These are phyloP conservation scores for Saccharomyces hybrid DNA, from an alignment of 1,139 yeast genomes.

Conservation along the genomic window DNA sequence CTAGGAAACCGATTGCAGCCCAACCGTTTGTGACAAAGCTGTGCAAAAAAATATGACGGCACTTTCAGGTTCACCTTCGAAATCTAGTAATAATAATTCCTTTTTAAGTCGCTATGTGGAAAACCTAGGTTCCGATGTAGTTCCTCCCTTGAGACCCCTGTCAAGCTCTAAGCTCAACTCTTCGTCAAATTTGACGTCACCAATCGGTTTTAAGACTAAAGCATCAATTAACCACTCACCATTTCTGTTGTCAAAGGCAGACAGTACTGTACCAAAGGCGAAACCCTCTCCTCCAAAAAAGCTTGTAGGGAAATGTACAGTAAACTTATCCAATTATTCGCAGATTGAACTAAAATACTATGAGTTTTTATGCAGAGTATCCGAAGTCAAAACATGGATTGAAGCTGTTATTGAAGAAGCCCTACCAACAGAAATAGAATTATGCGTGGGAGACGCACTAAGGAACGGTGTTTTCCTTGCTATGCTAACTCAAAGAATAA, in stretches of 20 bases:
- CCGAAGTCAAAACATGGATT: conserved; percentile 77
- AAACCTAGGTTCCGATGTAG: conserved; percentile 12
- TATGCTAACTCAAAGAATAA: conserved; percentile 61
- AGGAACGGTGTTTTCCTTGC: conserved; percentile 85
- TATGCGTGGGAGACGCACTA: conserved; percentile 48
- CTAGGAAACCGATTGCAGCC: background rate
- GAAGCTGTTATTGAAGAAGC: conserved; percentile 48
- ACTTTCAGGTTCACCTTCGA: conserved; percentile 12
- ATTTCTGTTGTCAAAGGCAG: background rate
- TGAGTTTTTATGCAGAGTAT: conserved; percentile 82
- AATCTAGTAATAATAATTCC: conserved; percentile 12
- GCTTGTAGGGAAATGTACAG: conserved; percentile 1
- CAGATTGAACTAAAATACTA: conserved; percentile 40
- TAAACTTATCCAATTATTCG: background rate
- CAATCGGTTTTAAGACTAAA: background rate
- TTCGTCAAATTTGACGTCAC: background rate
- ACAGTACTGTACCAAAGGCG: background rate
- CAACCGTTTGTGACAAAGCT: background rate
- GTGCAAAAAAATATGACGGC: conserved; percentile 9
- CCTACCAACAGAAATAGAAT: conserved; percentile 47
- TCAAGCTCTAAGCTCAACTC: conserved; percentile 23
- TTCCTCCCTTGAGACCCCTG: conserved; percentile 12
- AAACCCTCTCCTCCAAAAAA: conserved; percentile 1
- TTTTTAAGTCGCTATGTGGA: conserved; percentile 26
- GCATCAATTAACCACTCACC: background rate